Percentiles rank a stretch among this genome's conserved stretches.
Evolutionary conservation across 2,329 filamentous ascomycete genomes (phyloP).

Genomic region (Exophiala phaeomuriformis): DNA sequence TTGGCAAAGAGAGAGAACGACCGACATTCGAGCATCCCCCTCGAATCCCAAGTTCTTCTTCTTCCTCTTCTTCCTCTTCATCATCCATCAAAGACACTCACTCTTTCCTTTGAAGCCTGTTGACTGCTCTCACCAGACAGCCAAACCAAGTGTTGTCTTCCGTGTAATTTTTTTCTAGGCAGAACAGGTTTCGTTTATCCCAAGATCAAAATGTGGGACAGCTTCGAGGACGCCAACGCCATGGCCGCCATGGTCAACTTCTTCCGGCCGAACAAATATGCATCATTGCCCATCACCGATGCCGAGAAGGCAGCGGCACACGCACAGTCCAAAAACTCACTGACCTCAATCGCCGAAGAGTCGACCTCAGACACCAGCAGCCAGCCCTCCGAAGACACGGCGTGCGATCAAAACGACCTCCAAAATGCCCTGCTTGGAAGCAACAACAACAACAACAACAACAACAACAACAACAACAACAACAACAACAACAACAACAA

Average conservation of each 20-base stretch:
- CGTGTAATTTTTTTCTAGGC: too few relatives aligned
- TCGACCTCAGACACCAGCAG: slow-evolving; percentile 14
- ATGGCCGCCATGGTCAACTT: slow-evolving; percentile 18
- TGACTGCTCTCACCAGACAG: background rate
- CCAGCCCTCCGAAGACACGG: slow-evolving; percentile 12
- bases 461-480: too few relatives aligned
- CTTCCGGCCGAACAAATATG: slow-evolving; percentile 7
- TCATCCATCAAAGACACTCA: background rate
- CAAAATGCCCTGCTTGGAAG: background rate
- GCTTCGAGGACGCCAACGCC: slow-evolving; percentile 18
- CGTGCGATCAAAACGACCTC: background rate
- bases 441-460: background rate
- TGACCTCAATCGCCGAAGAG: slow-evolving; percentile 1
- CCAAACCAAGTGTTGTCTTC: background rate
- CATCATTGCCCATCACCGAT: slow-evolving; percentile 4
- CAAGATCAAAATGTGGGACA: slow-evolving; percentile 13
- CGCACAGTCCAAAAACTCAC: background rate
- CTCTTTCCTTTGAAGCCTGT: background rate
- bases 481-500: too few relatives aligned
- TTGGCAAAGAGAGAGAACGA: background rate
- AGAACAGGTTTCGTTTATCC: background rate
- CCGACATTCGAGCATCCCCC: background rate
- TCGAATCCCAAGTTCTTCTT: background rate
- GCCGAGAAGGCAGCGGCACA: slow-evolving; percentile 11
- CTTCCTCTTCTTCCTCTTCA: background rate